Evolutionary conservation across 257 asterid species (phyloP), one percentile per base, ranked within the genome.

Genomic region (Nicotiana paniculata): DNA sequence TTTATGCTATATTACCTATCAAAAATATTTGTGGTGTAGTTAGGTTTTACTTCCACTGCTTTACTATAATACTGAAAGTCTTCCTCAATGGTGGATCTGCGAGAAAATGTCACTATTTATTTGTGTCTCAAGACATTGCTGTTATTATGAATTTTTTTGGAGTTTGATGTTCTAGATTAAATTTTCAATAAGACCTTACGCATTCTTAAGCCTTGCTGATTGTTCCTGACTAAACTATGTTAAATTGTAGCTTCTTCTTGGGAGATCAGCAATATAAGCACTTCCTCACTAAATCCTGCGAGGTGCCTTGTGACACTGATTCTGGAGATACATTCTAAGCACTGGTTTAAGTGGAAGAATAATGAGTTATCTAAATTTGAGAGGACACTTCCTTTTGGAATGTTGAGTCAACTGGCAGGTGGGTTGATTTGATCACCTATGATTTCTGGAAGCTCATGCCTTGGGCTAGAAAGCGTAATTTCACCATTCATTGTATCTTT

Each of bases 391-490:
- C 93, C 99, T 5, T 95, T 85, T 88, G 99, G 97, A 82, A 84
- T 96, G 88, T 91, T 96, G 88, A 90, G 90, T 91, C 99, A 96
- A 90, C 97, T 96, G 72, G 88, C 99, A 93, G 99, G 99, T 96
- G 80, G 81, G 93, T 90, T 62, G 51, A 77, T 80, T 64, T 81
- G 57, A 46, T 81, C 39, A 80, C 82, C 77, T 83, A 72, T 61
- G 61, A 51, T 65, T 86, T 77, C 55, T 30, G 62, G 61, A 48
- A 48, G 62, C 79, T 74, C 79, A 48, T 48, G 62, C 15, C 62
- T 74, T 72, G 39, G 24, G 61, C 46, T 72, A 72, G 61, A 46
- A 72, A 48, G 39, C 61, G 24, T 13, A 72, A 72, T 46, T 26
- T 13, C 39, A 24, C 79, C 26, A 24, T 46, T 13, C 39, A 74